A percentile compares a stretch with the other conserved stretches of the same genome.
phyloP scores from a whole-genome alignment of 495 filamentous ascomycete genomes.

The Sphaerosporella brunnea region DNA sequence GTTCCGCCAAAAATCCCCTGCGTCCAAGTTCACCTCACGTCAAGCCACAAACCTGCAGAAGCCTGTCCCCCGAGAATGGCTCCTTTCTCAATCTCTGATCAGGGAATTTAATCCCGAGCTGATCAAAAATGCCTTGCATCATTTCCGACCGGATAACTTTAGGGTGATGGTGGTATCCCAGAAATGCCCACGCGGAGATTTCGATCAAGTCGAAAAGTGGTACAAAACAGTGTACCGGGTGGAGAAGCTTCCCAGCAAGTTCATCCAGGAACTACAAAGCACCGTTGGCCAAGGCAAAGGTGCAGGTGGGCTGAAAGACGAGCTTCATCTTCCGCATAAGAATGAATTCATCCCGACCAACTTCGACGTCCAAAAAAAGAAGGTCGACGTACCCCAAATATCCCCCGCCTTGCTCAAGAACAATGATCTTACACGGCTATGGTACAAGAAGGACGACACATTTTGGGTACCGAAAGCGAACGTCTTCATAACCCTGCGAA shows the following conservation, averaged over 20 bases:
- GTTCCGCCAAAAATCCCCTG: slow-evolving; percentile 81
- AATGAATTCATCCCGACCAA: slow-evolving; percentile 95
- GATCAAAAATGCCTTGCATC: slow-evolving; percentile 58
- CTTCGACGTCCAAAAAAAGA: slow-evolving; percentile 83
- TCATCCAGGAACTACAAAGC: slow-evolving; percentile 47
- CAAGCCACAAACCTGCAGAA: slow-evolving; percentile 78
- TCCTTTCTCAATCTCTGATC: slow-evolving; percentile 61
- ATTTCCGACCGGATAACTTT: slow-evolving; percentile 78
- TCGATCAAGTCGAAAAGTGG: slow-evolving; percentile 78
- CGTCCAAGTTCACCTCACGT: slow-evolving; percentile 70
- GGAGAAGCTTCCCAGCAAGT: slow-evolving; percentile 62
- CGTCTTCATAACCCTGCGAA: slow-evolving; percentile 60
- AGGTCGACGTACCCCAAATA: slow-evolving; percentile 41
- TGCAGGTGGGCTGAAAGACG: slow-evolving; percentile 37
- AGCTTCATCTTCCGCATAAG: slow-evolving; percentile 72
- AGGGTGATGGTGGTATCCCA: slow-evolving; percentile 63
- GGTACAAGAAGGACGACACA: slow-evolving; percentile 97
- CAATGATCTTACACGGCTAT: slow-evolving; percentile 65
- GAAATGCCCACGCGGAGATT: slow-evolving; percentile 51
- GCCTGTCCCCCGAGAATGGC: slow-evolving; percentile 63
- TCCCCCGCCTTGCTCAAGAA: slow-evolving; percentile 74
- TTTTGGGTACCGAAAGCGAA: slow-evolving; percentile 98
- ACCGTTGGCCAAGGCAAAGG: slow-evolving; percentile 40
- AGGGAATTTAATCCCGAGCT: slow-evolving; percentile 57
- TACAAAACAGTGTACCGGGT: slow-evolving; percentile 88